Conservation (phyloP, 1,284 basidiomycete species). For the Sparassis latifolia region DNA sequence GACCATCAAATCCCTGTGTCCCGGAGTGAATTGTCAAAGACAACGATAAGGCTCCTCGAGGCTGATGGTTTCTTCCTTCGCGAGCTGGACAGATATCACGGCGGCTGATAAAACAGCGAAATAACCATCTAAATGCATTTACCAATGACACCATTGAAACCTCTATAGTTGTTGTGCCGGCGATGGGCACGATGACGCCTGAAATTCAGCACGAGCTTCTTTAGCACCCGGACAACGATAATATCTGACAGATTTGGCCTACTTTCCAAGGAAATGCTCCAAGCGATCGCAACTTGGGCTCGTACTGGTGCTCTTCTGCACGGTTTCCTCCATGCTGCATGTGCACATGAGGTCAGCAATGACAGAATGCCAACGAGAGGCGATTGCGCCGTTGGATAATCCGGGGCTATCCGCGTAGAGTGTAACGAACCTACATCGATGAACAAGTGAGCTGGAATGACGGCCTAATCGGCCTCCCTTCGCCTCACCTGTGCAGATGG, state of each 20-base stretch:
- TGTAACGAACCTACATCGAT: background rate
- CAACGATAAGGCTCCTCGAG: constrained; percentile 17
- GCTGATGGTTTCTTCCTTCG: constrained; percentile 14
- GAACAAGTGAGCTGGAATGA: background rate
- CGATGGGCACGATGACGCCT: constrained; percentile 43
- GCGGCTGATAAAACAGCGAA: background rate
- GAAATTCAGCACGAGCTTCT: constrained; percentile 8
- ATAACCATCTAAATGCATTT: constrained; percentile 6
- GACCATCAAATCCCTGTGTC: too few relatives aligned
- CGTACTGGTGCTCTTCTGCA: constrained; percentile 27
- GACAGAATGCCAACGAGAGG: constrained; percentile 2
- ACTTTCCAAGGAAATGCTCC: constrained; percentile 28
- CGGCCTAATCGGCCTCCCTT: constrained; percentile 16
- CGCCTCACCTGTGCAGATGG: constrained; percentile 20
- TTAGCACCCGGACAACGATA: too few relatives aligned
- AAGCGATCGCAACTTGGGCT: constrained; percentile 40
- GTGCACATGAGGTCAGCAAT: background rate
- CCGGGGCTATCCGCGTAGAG: constrained; percentile 13
- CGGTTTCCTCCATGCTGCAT: constrained; percentile 31
- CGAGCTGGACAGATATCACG: constrained; percentile 23
- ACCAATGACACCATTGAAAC: constrained; percentile 47
- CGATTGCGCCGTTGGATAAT: constrained; percentile 6
- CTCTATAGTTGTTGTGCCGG: constrained; percentile 44
- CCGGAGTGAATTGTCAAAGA: background rate
- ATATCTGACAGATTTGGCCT: too few relatives aligned